Evolutionary conservation across 768 basidiomycete species (phyloP), one percentile per base, ranked within the genome.

Genomic region (Suillus brevipes): DNA sequence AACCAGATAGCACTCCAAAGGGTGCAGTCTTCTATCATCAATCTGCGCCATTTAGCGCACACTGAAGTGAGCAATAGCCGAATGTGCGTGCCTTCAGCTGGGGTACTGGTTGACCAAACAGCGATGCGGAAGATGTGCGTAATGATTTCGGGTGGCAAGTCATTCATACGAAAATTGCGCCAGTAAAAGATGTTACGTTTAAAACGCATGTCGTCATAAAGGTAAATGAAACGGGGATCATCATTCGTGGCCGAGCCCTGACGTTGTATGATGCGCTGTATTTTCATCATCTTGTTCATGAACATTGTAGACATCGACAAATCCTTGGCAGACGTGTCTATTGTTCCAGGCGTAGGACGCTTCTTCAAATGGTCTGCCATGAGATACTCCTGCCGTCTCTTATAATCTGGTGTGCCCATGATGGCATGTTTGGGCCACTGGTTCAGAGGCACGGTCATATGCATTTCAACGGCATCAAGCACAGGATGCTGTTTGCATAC

Each of bases 1-100:
- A 90, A 88, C 84, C 84, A 88, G 63, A 92, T 80, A 20, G 85
- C 84, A 68, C 83, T 89, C 88, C 88, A 89, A 37, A 89, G 66
- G 20, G 82, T 85, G 1, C 80, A 69, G 68, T 89, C 85, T 25
- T 72, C 73, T 40, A 84, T 73, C 61, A 83, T 82, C 20, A 83
- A 71, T 38, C 73, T 73, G 61, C 88, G 81, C 87, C 88, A 88
- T 47, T 75, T 76, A 62, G 75, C 78, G 70, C 88, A 91, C 23
- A 86, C 83, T 81, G 84, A 86, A 10, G 88, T 87, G 64, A 91
- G 71, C 59, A 70, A 71, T 40, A 87, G 71, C 58, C 88, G 86
- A 49, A 71, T 67, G 56, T 45, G 66, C 23, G 83, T 75, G 13
- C 80, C 79, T 28, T 72, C 67, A 6, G 67, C 63, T 18, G 81